Evolutionary conservation across 1,284 basidiomycete species (phyloP), one percentile per base, ranked within the genome.

Genomic region (Bondarzewia mesenterica): DNA sequence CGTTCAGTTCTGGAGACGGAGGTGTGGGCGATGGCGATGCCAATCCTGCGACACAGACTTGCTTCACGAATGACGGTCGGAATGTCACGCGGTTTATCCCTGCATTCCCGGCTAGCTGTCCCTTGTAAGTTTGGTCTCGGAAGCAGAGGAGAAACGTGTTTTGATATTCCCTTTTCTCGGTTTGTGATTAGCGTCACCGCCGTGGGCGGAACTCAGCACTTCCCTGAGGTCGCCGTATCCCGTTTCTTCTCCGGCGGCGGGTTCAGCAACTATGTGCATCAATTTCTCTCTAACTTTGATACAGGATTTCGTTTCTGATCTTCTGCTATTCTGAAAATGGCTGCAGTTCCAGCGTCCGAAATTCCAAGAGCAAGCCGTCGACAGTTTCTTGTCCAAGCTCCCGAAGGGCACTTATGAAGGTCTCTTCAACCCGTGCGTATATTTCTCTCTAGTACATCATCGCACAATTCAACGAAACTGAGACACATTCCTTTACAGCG

Each of bases 1-100:
- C 79, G 48, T 84, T 85, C 60, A 70, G 76, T 20, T 80, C 78
- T 22, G 86, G 85, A 7, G 85, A 89, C 53, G 64, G 63, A 16
- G 85, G 85, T 42, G 86, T 87, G 7, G 86, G 84, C n/a, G 80
- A 80, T 56, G 74, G 75, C 4, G 62, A 76, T 51, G 32, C 68
- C 0, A 52, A 79, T 55, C 74, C 78, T 23, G 66, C 66, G 1
- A 74, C 70, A n/a, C 72, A 77, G 45, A 35, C 59, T 27, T 89
- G 86, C 63, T 62, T 72, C 50, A 71, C 74, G n/a, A 87, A 87
- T 57, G 74, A 80, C 49, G 80, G 77, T 5, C 67, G 57, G 39
- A 81, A 83, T 54, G 61, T 44, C 5, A 75, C 71, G 1, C 62
- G 60, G 46, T 88, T 89, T 61, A 57, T 83, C 14, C 81, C 83